phyloP scores from a whole-genome alignment of 441 rosid genomes.

The Adansonia rubrostipa region DNA sequence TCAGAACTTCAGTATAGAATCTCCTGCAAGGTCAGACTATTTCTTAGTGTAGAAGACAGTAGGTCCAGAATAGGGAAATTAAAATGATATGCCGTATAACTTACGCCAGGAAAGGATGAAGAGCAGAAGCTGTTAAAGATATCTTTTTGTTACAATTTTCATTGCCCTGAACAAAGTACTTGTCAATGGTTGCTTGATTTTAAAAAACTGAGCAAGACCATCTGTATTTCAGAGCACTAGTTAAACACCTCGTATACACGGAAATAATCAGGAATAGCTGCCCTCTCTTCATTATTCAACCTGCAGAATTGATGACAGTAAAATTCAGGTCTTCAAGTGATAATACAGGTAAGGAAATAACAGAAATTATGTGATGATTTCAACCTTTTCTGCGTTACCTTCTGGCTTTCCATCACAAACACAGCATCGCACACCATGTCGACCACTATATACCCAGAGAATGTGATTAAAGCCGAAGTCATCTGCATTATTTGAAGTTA shows the following conservation, averaged over 20 bases:
- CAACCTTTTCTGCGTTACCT: slow-evolving; percentile 46
- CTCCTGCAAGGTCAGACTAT: slow-evolving; percentile 58
- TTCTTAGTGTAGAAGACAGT: slow-evolving; percentile 30
- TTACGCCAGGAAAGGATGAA: slow-evolving; percentile 92
- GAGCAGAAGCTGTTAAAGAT: slow-evolving; percentile 64
- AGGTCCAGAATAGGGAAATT: slow-evolving; percentile 17
- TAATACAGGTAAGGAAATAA: not conserved
- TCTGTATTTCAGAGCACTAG: slow-evolving; percentile 6
- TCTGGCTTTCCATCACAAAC: slow-evolving; percentile 94
- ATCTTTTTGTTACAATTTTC: slow-evolving; percentile 77
- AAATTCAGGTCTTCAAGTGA: slow-evolving; percentile 22
- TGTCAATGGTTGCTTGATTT: slow-evolving; percentile 5
- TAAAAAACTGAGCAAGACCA: not conserved
- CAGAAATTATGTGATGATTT: slow-evolving; percentile 5
- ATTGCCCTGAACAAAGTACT: slow-evolving; percentile 62
- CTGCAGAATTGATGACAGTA: slow-evolving; percentile 43
- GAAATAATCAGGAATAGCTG: slow-evolving; percentile 86
- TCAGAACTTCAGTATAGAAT: slow-evolving; percentile 77
- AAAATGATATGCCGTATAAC: slow-evolving; percentile 34
- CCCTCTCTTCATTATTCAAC: slow-evolving; percentile 88
- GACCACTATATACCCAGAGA: slow-evolving; percentile 92
- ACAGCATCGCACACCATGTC: slow-evolving; percentile 97
- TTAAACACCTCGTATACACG: slow-evolving; percentile 73
- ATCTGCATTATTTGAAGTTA: slow-evolving; percentile 49
- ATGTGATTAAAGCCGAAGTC: slow-evolving; percentile 87